Evolutionary conservation across 768 basidiomycete species (phyloP), one percentile per base, ranked within the genome.

Genomic region (Lactifluus pinguis): DNA sequence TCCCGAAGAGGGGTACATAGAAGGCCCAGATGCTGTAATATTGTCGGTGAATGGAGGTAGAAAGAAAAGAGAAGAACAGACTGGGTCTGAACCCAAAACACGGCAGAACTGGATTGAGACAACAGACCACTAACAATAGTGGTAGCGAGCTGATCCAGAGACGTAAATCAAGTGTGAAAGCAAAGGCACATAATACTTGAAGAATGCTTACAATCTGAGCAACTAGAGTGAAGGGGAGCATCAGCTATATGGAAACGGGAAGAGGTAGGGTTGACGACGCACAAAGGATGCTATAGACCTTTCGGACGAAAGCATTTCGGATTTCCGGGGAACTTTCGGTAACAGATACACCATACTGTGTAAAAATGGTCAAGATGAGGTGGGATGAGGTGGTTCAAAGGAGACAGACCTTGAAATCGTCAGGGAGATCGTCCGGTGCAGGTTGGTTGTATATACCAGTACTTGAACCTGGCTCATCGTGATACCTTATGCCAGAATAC

Each of bases 231-330:
- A 60, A 30, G 34, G 55, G 48, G 60, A 38, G 32, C 29, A 19
- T 38, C 52, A 49, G 64, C 17, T 21, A 25, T 25, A 17, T n/a
- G 11, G 21, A 41, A 21, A 25, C 1, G 29, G 21, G 6, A 50
- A 9, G 29, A 42, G 32, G 25, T 17, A 21, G 25, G 39, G 11
- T 1, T 10, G 2, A 30, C 47, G 53, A 77, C 88, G 79, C 69
- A 92, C 91, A 85, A 4, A 98, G 83, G 68, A 95, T 92, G 32
- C 82, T 83, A 73, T 92, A 95, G 39, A 93, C 89, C 77, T 97
- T 97, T 70, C 92, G 82, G 58, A 98, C 78, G 73, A 98, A 98
- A 6, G 85, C 90, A 64, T 83, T 80, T 55, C 92, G 79, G 69
- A 98, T 87, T 68, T 92, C 86, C 3, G 78, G 72, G 11, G 87